Conservation (phyloP, 768 basidiomycete species). For the Cystofilobasidium bisporidii region DNA sequence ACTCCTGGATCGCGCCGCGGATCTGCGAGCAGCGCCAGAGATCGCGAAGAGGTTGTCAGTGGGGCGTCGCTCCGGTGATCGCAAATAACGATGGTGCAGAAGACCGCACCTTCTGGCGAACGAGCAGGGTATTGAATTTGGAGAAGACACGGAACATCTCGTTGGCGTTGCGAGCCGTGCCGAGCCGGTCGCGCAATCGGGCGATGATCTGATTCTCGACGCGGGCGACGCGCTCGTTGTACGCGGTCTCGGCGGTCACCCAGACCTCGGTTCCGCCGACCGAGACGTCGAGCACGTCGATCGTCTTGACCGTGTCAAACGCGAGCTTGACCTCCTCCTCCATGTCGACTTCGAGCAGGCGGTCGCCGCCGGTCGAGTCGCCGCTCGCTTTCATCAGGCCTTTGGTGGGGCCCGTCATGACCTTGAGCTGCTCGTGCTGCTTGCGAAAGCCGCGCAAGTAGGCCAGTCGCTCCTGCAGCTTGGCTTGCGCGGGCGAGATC, state of each 20-base stretch:
- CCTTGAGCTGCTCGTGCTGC: slow-evolving; percentile 91
- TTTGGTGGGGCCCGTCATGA: slow-evolving; percentile 92
- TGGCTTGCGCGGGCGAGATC: slow-evolving; percentile 78
- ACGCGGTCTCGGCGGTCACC: slow-evolving; percentile 93
- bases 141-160: slow-evolving; percentile 99
- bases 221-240: slow-evolving; percentile 91
- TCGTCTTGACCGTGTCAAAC: slow-evolving; percentile 93
- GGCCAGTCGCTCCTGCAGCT: slow-evolving; percentile 73
- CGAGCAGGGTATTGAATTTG: slow-evolving; percentile 94
- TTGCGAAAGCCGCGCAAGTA: slow-evolving; percentile 89
- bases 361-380: slow-evolving; percentile 58
- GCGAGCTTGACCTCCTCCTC: slow-evolving; percentile 93
- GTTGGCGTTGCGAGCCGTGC: slow-evolving; percentile 91
- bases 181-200: slow-evolving; percentile 76
- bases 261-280: slow-evolving; percentile 93
- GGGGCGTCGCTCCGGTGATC: no score
- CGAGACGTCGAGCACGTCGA: slow-evolving; percentile 90
- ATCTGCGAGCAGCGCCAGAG: slow-evolving; percentile 48
- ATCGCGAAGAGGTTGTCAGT: background rate
- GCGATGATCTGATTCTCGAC: slow-evolving; percentile 99
- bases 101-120: slow-evolving; percentile 71
- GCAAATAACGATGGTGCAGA: no score
- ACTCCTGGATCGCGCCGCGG: slow-evolving; percentile 96
- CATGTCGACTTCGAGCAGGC: slow-evolving; percentile 74
- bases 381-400: slow-evolving; percentile 43